Conservation (phyloP, 2,329 filamentous ascomycete genomes). For the Aspergillus sp. region DNA sequence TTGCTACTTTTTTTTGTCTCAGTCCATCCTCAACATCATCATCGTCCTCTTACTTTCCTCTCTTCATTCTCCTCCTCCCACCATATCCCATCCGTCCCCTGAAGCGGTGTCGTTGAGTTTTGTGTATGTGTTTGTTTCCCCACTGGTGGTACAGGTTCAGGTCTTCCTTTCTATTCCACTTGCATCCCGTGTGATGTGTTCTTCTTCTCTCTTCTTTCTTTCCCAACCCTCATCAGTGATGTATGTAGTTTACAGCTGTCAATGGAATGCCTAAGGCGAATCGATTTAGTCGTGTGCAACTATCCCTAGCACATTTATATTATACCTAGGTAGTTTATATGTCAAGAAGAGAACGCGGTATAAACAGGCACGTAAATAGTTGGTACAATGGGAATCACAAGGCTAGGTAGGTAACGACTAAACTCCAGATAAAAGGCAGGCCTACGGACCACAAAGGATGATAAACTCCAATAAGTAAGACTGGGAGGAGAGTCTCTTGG, state of each 20-base stretch:
- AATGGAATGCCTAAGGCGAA: slow-evolving; percentile 18
- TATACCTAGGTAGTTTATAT: not conserved
- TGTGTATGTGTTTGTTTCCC: slow-evolving; percentile 17
- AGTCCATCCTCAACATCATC: not conserved
- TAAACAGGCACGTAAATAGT: not conserved
- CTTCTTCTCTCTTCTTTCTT: slow-evolving; percentile 17
- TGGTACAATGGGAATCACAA: not conserved
- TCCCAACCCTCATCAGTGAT: slow-evolving; percentile 17
- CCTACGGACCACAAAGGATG: not conserved
- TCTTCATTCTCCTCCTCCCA: slow-evolving; percentile 14
- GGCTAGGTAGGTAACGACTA: not conserved
- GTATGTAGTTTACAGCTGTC: slow-evolving; percentile 27
- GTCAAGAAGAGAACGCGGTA: not conserved
- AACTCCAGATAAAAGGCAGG: not conserved
- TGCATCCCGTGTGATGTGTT: slow-evolving; percentile 22
- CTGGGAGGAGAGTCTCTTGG: not conserved
- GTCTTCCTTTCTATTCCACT: slow-evolving; percentile 15
- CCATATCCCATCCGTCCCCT: not conserved
- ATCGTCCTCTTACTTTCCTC: slow-evolving; percentile 5
- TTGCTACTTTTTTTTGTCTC: slow-evolving; percentile 13
- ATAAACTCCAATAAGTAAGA: not conserved
- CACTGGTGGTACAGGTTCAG: slow-evolving; percentile 20
- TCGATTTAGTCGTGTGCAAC: not conserved
- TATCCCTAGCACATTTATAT: not conserved
- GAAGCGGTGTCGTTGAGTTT: slow-evolving; percentile 22